These are phyloP conservation scores for Erythrophleum ivorense DNA, from an alignment of 331 rosid genomes.

Conservation along the genomic window DNA sequence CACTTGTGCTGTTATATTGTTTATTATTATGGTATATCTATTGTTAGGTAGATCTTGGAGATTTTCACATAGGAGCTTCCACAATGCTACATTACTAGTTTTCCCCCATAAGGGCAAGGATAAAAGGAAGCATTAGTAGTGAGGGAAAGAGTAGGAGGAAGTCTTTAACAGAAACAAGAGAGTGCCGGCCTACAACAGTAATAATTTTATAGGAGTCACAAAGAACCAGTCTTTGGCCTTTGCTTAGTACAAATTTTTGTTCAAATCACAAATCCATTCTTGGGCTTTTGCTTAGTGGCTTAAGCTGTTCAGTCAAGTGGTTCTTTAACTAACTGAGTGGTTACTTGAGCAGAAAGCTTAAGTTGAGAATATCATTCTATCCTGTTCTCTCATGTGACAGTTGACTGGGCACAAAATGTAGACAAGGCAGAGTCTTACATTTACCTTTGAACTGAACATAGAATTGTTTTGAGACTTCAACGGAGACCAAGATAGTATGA, in stretches of 20 bases:
- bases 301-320: not conserved
- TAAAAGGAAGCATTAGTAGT: not conserved
- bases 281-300: not conserved
- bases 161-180: not conserved
- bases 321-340: not conserved
- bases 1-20: too few relatives aligned
- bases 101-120: too few relatives aligned
- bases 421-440: not conserved
- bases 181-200: not conserved
- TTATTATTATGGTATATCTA: too few relatives aligned
- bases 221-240: too few relatives aligned
- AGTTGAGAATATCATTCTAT: not conserved
- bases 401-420: not conserved
- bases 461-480: not conserved
- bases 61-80: too few relatives aligned
- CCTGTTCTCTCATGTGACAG: not conserved
- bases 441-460: not conserved
- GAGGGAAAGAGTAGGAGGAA: not conserved
- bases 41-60: too few relatives aligned
- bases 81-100: too few relatives aligned
- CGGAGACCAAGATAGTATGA: too few relatives aligned
- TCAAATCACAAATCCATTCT: too few relatives aligned
- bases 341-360: not conserved
- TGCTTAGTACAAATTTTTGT: too few relatives aligned
- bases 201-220: not conserved